These are phyloP conservation scores for Eutrema yunnanense DNA, from an alignment of 345 rosid genomes.

Conservation along the genomic window DNA sequence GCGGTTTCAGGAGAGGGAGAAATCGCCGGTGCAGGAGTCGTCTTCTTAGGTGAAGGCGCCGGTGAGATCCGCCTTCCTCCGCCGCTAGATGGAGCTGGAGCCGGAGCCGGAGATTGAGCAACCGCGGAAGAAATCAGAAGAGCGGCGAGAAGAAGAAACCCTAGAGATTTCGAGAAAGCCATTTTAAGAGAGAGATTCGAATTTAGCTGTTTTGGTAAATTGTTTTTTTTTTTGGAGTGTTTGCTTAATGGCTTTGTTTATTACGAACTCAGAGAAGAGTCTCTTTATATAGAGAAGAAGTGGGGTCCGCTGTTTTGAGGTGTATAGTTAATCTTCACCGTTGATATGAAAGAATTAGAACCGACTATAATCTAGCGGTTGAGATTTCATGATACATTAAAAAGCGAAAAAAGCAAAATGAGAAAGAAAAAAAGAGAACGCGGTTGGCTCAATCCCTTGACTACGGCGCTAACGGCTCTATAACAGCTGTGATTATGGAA, in stretches of 20 bases:
- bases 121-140: slow-evolving; percentile 11
- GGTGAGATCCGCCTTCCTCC: slow-evolving; percentile 28
- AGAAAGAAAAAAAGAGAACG: slow-evolving; percentile 10
- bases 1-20: slow-evolving; percentile 25
- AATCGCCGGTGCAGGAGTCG: neutral
- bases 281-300: slow-evolving; percentile 2
- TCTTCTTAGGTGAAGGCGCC: slow-evolving; percentile 13
- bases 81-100: slow-evolving; percentile 30
- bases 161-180: slow-evolving; percentile 15
- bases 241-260: neutral
- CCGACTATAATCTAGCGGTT: slow-evolving; percentile 19
- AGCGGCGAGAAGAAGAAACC: slow-evolving; percentile 7
- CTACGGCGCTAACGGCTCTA: slow-evolving; percentile 35
- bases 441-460: slow-evolving; percentile 20
- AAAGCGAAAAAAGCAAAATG: neutral
- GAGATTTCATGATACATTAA: neutral
- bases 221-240: neutral
- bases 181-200: neutral
- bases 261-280: neutral
- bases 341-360: neutral
- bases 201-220: neutral
- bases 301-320: neutral
- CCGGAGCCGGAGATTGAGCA: slow-evolving; percentile 35
- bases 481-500: slow-evolving; percentile 1
- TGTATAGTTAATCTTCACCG: neutral